Evolutionary conservation across 768 basidiomycete species (phyloP).

Genomic region (Vararia minispora): DNA sequence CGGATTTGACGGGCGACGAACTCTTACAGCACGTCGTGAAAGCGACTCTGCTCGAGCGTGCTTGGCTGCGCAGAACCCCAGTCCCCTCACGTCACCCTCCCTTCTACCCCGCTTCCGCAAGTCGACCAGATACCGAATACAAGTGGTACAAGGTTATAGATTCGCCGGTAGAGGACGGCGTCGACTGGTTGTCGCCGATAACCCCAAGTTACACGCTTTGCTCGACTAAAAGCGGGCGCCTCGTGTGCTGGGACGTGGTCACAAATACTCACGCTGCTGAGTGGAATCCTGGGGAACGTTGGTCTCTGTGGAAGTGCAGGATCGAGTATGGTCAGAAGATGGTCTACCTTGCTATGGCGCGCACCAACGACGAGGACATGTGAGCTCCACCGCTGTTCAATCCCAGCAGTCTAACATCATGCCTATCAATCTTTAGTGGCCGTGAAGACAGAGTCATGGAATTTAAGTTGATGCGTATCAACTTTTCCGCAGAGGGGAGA

Average conservation of each 20-base stretch:
- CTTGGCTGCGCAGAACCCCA: slow-evolving; percentile 52
- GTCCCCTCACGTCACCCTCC: slow-evolving; percentile 28
- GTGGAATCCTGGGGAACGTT: slow-evolving; percentile 50
- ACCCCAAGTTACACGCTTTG: slow-evolving; percentile 70
- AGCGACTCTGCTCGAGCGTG: slow-evolving; percentile 47
- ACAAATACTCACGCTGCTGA: slow-evolving; percentile 50
- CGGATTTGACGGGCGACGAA: slow-evolving; percentile 50
- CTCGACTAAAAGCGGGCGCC: slow-evolving; percentile 64
- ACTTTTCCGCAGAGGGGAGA: slow-evolving; percentile 33
- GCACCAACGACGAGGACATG: too few relatives aligned
- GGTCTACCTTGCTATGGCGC: slow-evolving; percentile 70
- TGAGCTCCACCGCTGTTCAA: slow-evolving; percentile 32
- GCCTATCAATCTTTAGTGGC: slow-evolving; percentile 6
- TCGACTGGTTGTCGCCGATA: slow-evolving; percentile 71
- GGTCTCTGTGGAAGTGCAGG: slow-evolving; percentile 72
- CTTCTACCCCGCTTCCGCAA: slow-evolving; percentile 12
- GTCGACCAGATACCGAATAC: too few relatives aligned
- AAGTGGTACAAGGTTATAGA: slow-evolving; percentile 69
- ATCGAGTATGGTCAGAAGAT: slow-evolving; percentile 64
- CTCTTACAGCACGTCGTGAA: slow-evolving; percentile 55
- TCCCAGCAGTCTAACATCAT: slow-evolving; percentile 6
- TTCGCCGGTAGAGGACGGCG: slow-evolving; percentile 55
- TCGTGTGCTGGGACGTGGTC: slow-evolving; percentile 69
- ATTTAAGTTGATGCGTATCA: slow-evolving; percentile 58
- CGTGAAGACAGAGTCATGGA: slow-evolving; percentile 53